A percentile compares a stretch with the other conserved stretches of the same genome.
phyloP scores from a whole-genome alignment of 176 grass and related monocot genomes.

The Oryza meridionalis region DNA sequence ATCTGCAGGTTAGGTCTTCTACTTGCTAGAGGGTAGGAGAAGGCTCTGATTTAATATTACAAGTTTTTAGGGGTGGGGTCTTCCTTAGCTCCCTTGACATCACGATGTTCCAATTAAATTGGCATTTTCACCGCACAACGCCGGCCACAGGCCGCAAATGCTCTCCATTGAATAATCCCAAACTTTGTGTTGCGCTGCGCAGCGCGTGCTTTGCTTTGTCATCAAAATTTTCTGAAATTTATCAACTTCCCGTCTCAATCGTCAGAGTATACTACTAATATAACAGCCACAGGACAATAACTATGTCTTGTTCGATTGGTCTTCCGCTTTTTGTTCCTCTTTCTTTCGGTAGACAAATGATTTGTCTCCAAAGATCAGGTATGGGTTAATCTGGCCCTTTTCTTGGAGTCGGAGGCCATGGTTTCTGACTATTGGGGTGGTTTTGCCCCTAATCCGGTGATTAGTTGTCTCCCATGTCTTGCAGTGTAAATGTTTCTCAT shows the following conservation, averaged over 20 bases:
- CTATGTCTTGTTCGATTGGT: background rate
- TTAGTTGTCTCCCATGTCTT: background rate
- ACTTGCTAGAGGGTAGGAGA: background rate
- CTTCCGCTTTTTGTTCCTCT: background rate
- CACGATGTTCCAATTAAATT: slow-evolving; percentile 13
- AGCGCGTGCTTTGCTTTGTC: slow-evolving; percentile 48
- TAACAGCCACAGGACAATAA: background rate
- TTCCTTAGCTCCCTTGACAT: slow-evolving; percentile 20
- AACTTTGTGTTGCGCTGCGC: slow-evolving; percentile 26
- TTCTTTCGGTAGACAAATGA: slow-evolving; percentile 13
- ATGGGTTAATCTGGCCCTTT: slow-evolving; percentile 25
- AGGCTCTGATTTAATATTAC: background rate
- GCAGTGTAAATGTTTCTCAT: background rate
- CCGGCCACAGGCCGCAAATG: background rate
- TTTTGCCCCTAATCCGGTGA: background rate
- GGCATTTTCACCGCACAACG: background rate
- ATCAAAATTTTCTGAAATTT: slow-evolving; percentile 3
- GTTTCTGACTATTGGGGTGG: background rate
- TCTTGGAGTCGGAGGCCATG: slow-evolving; percentile 26
- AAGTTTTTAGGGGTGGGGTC: background rate
- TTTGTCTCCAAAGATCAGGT: slow-evolving; percentile 16
- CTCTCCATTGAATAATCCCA: slow-evolving; percentile 24
- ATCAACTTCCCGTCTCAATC: background rate
- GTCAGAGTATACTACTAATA: background rate
- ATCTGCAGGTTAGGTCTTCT: background rate